Evolutionary conservation across 2,329 filamentous ascomycete genomes (phyloP), one percentile per base, ranked within the genome.

Genomic region (Ascochyta clinopodiicola): DNA sequence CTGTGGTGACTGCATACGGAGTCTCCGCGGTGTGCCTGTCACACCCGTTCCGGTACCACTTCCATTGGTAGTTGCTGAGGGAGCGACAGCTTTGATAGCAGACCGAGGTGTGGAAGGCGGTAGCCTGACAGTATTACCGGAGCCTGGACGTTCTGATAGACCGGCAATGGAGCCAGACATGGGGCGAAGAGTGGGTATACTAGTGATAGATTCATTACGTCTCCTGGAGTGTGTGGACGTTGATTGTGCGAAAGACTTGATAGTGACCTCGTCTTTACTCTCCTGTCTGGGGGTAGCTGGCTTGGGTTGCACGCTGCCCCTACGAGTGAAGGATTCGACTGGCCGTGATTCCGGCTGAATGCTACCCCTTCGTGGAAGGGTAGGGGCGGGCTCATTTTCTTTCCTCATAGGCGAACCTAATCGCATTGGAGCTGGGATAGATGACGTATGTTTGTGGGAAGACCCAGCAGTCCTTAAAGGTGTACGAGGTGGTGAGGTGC

Each of bases 1-100:
- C 63, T 86, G 84, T 3, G 85, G 85, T 34, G 82, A 86, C 66
- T 87, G 85, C 81, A 87, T 82, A 27, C 69, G 67, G 7, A 77
- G 66, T 45, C 66, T 69, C 45, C 68, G 72, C 2, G 70, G 63
- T 6, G 64, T 63, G 31, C 54, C 64, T 25, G 51, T 54, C 7
- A 62, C 56, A 9, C 64, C 56, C 7, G 61, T 52, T 21, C 57
- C 52, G 17, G 34, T 35, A 10, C 35, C 38, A 21, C 21, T 46
- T n/a, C 52, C 52, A 6, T 50, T 56, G 6, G 17, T 27, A 17
- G 21, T 24, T 29, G 10, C n/a, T 21, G 37, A 31, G 4, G 52
- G 46, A 36, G 44, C 38, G 21, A 48, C 29, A 19, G 61, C 15
- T 48, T 75, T 73, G 54, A 60, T 69, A 22, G 64, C 67, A 47